phyloP scores from a whole-genome alignment of 2,329 filamentous ascomycete genomes.

The Beauveria sp. region DNA sequence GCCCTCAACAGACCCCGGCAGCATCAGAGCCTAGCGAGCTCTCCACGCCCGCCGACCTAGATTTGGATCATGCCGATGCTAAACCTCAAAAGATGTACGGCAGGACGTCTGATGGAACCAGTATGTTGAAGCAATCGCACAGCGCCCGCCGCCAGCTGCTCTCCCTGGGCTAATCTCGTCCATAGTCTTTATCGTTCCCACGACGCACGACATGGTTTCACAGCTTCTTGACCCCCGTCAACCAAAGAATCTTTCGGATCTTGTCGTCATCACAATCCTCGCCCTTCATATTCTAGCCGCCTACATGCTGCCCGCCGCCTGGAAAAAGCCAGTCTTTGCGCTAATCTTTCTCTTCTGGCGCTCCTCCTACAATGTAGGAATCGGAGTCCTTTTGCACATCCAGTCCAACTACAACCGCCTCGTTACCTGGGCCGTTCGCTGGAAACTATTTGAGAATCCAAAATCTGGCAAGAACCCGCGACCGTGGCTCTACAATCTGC shows the following conservation, averaged over 20 bases:
- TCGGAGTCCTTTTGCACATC: constrained; percentile 78
- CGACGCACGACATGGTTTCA: constrained; percentile 98
- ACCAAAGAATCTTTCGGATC: constrained; percentile 89
- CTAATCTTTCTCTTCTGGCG: constrained; percentile 87
- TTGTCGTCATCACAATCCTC: constrained; percentile 70
- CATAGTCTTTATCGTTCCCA: constrained; percentile 87
- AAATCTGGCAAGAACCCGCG: constrained; percentile 73
- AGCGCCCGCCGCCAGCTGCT: constrained; percentile 1
- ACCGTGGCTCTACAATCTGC: constrained; percentile 70
- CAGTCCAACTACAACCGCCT: constrained; percentile 86
- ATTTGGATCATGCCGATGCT: constrained; percentile 12
- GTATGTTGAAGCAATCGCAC: constrained; percentile 45
- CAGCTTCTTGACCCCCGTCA: constrained; percentile 90
- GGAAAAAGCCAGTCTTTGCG: constrained; percentile 72
- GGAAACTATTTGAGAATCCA: constrained; percentile 78
- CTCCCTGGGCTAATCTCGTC: constrained; percentile 9
- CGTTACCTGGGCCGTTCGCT: constrained; percentile 79
- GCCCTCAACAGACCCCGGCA: constrained; percentile 12
- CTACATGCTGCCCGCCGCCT: constrained; percentile 60
- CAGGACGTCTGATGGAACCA: constrained; percentile 80
- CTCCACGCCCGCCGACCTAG: constrained; percentile 8
- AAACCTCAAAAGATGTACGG: constrained; percentile 72
- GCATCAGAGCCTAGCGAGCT: not conserved
- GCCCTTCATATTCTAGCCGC: constrained; percentile 66
- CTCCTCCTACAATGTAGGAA: constrained; percentile 85